Conservation (phyloP, 2,329 filamentous ascomycete genomes). For the Simplicillium sp. region DNA sequence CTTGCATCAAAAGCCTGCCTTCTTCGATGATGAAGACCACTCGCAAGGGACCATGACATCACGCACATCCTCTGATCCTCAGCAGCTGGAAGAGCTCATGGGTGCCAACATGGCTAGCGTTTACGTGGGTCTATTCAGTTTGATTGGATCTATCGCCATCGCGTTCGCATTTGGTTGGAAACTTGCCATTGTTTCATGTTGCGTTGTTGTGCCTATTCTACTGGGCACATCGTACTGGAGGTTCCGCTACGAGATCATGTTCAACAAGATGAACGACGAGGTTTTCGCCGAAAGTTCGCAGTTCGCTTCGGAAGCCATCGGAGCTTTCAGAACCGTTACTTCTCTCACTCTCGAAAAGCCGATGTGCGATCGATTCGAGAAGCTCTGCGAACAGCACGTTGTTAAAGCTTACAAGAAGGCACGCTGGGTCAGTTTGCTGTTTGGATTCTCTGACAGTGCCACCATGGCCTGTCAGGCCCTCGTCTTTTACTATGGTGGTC, state of each 20-base stretch:
- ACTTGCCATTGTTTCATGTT: conserved; percentile 56
- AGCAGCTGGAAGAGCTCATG: conserved; percentile 52
- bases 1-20: conserved; percentile 48
- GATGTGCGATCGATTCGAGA: conserved; percentile 52
- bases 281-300: conserved; percentile 65
- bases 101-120: conserved; percentile 55
- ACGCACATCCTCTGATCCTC: conserved; percentile 44
- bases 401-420: conserved; percentile 50
- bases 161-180: conserved; percentile 71
- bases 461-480: conserved; percentile 54
- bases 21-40: conserved; percentile 52
- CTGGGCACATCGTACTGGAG: conserved; percentile 39
- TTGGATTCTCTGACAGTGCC: conserved; percentile 60
- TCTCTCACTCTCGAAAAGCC: conserved; percentile 60
- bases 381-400: conserved; percentile 50
- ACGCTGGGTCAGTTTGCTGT: conserved; percentile 52
- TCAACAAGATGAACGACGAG: conserved; percentile 57
- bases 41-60: conserved; percentile 51
- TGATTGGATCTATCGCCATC: conserved; percentile 56
- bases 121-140: conserved; percentile 52
- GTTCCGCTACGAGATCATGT: conserved; percentile 51
- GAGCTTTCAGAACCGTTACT: conserved; percentile 63
- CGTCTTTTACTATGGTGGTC: conserved; percentile 58
- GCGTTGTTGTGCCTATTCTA: conserved; percentile 46
- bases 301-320: conserved; percentile 66